Evolutionary conservation across 1,139 yeast genomes (phyloP).

Genomic region (Suhomyces ambrosiae): DNA sequence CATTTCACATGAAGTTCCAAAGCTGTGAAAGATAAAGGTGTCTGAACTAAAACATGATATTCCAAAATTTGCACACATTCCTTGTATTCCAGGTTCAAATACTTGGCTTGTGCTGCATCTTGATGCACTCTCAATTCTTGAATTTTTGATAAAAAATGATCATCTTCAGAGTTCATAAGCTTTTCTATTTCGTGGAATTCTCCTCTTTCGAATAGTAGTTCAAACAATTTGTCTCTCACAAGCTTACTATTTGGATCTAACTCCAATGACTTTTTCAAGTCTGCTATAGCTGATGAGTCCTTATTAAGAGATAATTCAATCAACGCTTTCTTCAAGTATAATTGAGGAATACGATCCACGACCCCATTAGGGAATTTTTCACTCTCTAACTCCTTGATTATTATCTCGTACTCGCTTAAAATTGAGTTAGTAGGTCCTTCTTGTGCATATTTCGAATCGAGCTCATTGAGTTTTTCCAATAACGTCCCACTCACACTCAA

Average conservation of each 20-base stretch:
- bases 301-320: constrained; percentile 53
- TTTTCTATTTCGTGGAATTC: constrained; percentile 25
- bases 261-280: constrained; percentile 45
- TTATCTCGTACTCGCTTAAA: constrained; percentile 26
- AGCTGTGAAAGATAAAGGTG: constrained; percentile 27
- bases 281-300: constrained; percentile 49
- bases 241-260: constrained; percentile 42
- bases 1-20: constrained; percentile 26
- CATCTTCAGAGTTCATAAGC: constrained; percentile 10
- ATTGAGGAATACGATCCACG: constrained; percentile 30
- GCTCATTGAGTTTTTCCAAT: constrained; percentile 9
- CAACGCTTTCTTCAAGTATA: constrained; percentile 56
- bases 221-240: constrained; percentile 47
- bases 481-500: constrained; percentile 8
- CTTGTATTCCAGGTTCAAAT: constrained; percentile 19
- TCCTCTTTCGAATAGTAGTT: constrained; percentile 50
- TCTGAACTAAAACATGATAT: constrained; percentile 22
- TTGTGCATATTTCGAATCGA: constrained; percentile 15
- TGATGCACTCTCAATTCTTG: constrained; percentile 22
- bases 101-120: constrained; percentile 19
- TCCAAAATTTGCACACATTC: constrained; percentile 27
- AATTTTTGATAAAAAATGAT: constrained; percentile 20
- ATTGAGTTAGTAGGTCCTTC: constrained; percentile 33
- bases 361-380: constrained; percentile 4
- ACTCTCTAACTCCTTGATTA: constrained; percentile 19